Conservation (phyloP, 148 eudicot species). For the Suaeda aralocaspica region DNA sequence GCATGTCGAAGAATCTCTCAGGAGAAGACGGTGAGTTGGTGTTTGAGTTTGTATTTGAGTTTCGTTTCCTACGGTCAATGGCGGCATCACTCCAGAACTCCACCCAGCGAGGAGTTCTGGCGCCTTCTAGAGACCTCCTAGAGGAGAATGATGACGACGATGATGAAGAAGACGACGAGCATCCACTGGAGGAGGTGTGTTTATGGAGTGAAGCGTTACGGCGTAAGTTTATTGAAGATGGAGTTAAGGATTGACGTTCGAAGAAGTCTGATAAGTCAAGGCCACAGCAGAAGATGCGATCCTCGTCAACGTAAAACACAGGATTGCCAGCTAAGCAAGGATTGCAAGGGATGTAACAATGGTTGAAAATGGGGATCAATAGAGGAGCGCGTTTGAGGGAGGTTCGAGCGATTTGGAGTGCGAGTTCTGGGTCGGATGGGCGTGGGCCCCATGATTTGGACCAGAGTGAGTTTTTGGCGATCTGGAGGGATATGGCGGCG, state of each 20-base stretch:
- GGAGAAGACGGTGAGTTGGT: slow-evolving; percentile 52
- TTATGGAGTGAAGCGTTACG: slow-evolving; percentile 20
- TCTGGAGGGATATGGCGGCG: slow-evolving; percentile 71
- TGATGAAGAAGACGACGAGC: slow-evolving; percentile 26
- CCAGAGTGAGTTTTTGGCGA: slow-evolving; percentile 66
- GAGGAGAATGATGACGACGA: slow-evolving; percentile 20
- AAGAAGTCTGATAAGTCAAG: slow-evolving; percentile 76
- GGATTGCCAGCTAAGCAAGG: slow-evolving; percentile 89
- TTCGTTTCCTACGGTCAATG: slow-evolving; percentile 45
- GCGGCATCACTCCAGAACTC: slow-evolving; percentile 35
- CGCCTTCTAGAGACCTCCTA: slow-evolving; percentile 40
- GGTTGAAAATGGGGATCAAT: slow-evolving; percentile 71
- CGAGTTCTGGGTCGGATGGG: slow-evolving; percentile 64
- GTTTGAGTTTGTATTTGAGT: slow-evolving; percentile 46
- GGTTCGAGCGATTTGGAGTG: slow-evolving; percentile 53
- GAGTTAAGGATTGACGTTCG: slow-evolving; percentile 42
- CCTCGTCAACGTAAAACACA: slow-evolving; percentile 75
- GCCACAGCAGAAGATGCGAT: slow-evolving; percentile 74
- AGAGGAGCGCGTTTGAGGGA: slow-evolving; percentile 69
- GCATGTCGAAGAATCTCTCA: slow-evolving; percentile 56
- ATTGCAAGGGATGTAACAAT: slow-evolving; percentile 79
- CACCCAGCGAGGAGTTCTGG: slow-evolving; percentile 23
- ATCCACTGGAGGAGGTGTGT: slow-evolving; percentile 35
- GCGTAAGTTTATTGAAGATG: slow-evolving; percentile 10
- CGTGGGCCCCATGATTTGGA: slow-evolving; percentile 73